phyloP scores from a whole-genome alignment of 306 rosid genomes.

The Ormosia emarginata region DNA sequence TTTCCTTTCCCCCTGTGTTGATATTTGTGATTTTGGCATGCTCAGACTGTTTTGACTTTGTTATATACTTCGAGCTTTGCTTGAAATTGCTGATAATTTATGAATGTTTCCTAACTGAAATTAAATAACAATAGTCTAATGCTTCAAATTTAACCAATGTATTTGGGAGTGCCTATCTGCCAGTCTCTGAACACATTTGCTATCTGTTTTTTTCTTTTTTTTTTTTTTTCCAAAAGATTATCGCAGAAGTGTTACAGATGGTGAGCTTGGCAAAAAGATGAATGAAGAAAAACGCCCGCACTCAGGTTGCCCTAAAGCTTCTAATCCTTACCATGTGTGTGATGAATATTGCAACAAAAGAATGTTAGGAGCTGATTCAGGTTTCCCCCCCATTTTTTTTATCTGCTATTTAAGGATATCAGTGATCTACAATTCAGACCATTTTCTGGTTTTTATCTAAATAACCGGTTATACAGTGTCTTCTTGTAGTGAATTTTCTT shows the following conservation, averaged over 20 bases:
- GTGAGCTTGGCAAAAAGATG: conserved; percentile 43
- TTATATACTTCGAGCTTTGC: background rate
- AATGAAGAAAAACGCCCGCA: conserved; percentile 37
- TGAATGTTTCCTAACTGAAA: background rate
- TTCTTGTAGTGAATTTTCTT: conserved; percentile 13
- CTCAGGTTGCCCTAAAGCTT: conserved; percentile 55
- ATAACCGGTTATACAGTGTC: background rate
- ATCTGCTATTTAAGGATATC: conserved; percentile 4
- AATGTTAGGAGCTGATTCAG: conserved; percentile 46
- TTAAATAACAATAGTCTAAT: background rate
- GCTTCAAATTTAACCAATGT: background rate
- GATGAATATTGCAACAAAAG: conserved; percentile 40
- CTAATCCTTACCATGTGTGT: conserved; percentile 69
- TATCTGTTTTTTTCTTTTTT: background rate
- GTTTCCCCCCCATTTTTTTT: conserved; percentile 29
- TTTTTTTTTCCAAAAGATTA: conserved; percentile 31
- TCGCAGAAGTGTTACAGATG: conserved; percentile 36
- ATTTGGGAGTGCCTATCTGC: background rate
- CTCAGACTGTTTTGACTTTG: background rate
- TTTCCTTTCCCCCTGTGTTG: background rate
- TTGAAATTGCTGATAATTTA: background rate
- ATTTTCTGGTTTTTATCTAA: background rate
- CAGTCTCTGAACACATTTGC: conserved; percentile 26
- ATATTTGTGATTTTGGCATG: background rate
- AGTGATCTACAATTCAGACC: background rate